Evolutionary conservation across 2,329 filamentous ascomycete genomes (phyloP), one percentile per base, ranked within the genome.

Genomic region (Phyllosticta ampelicida): DNA sequence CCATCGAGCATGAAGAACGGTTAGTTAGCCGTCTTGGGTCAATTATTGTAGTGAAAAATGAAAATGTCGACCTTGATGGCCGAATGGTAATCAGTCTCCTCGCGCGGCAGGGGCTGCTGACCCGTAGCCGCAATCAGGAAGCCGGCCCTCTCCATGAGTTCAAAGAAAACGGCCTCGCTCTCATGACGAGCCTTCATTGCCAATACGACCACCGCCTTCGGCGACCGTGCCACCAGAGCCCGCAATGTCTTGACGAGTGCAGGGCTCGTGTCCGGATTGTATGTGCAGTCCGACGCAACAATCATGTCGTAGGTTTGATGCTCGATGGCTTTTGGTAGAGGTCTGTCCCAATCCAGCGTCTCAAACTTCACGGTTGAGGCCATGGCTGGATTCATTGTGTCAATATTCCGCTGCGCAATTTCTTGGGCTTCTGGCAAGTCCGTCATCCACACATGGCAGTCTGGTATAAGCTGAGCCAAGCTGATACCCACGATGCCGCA

Each of bases 211-310:
- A 80, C 64, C 0, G 77, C 75, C 60, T 74, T 68, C 1, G 80
- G 79, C 5, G 78, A 81, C 28, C 67, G 67, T 18, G 69, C 65
- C 49, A 77, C 70, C 53, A 86, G 69, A 9, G 70, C 72, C 20
- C 66, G 64, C 9, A 89, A 71, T 1, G 83, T 84, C 26, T 72
- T 71, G 8, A 88, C 84, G 44, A 89, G 73, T 21, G 81, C 77
- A 2, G 83, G 81, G 55, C 85, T 78, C 60, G 82, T 86, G 64
- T 86, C 84, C 16, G 80, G 75, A 67, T 89, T 89, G 71, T 89
- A 89, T 1, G 85, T 89, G 70, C 86, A 89, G 67, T 89, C 86
- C 1, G 84, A 83, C 1, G 87, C 79, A 3, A 87, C 67, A 20
- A 88, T 76, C 30, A 89, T 65, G 67, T 86, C 80, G 64, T 82